Percentiles rank a stretch among this genome's conserved stretches.
Conservation (phyloP, 768 basidiomycete species). For the Phlegmacium glaucopus region DNA sequence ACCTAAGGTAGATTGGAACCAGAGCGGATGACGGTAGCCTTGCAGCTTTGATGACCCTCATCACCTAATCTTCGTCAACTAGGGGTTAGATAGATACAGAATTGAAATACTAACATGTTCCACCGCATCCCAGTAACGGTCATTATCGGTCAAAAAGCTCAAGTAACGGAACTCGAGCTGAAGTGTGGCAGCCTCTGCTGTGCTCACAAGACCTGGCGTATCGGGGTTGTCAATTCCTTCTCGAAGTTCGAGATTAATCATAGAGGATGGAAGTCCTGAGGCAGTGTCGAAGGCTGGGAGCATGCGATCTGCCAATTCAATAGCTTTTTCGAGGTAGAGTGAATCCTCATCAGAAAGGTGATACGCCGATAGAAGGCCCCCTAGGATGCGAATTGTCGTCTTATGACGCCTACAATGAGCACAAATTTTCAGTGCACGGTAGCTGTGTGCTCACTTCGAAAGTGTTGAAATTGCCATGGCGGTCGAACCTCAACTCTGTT, state of each 20-base stretch:
- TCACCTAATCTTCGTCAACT: slow-evolving; percentile 34
- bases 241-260: slow-evolving; percentile 65
- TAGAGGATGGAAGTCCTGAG: slow-evolving; percentile 74
- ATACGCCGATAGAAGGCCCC: slow-evolving; percentile 85
- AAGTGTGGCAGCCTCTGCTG: slow-evolving; percentile 82
- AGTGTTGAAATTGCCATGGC: slow-evolving; percentile 79
- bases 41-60: slow-evolving; percentile 64
- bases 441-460: slow-evolving; percentile 76
- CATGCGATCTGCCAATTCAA: slow-evolving; percentile 82
- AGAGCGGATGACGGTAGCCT: slow-evolving; percentile 59
- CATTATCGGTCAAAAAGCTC: slow-evolving; percentile 69
- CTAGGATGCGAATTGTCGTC: slow-evolving; percentile 92
- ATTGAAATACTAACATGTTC: slow-evolving; percentile 51
- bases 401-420: slow-evolving; percentile 28
- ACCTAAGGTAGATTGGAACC: slow-evolving; percentile 86
- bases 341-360: slow-evolving; percentile 72
- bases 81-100: not conserved
- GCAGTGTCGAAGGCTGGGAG: slow-evolving; percentile 80
- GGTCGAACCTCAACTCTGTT: slow-evolving; percentile 66
- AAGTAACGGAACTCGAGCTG: slow-evolving; percentile 93
- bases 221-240: slow-evolving; percentile 60
- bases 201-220: slow-evolving; percentile 63
- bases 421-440: slow-evolving; percentile 57
- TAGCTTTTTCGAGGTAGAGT: slow-evolving; percentile 73
- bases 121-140: slow-evolving; percentile 78